A percentile compares a stretch with the other conserved stretches of the same genome.
These are phyloP conservation scores for Geotrichum fermentans DNA, from an alignment of 1,139 yeast species.

Conservation along the genomic window DNA sequence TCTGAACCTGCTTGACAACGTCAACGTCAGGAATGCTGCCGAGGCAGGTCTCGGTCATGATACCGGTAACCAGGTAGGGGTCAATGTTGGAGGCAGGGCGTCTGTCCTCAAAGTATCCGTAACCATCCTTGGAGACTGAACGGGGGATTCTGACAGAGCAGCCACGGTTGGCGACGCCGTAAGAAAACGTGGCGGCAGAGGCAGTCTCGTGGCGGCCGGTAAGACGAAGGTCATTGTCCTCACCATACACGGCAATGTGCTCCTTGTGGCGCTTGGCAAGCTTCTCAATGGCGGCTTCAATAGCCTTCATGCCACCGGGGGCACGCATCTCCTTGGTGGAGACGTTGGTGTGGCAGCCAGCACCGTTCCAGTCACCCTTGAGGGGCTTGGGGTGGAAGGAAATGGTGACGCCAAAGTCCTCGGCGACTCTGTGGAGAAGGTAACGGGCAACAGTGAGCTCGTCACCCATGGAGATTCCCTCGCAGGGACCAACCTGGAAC, in stretches of 20 bases:
- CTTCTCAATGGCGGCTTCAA: slow-evolving; percentile 88
- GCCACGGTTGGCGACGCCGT: slow-evolving; percentile 99
- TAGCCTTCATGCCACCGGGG: slow-evolving; percentile 93
- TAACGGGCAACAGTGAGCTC: slow-evolving; percentile 95
- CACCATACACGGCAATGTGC: slow-evolving; percentile 91
- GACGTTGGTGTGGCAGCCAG: slow-evolving; percentile 99
- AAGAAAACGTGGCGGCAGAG: slow-evolving; percentile 79
- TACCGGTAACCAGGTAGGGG: slow-evolving; percentile 97
- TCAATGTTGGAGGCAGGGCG: slow-evolving; percentile 99
- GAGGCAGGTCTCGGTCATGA: slow-evolving; percentile 93
- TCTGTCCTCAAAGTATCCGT: slow-evolving; percentile 98
- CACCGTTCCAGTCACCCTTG: slow-evolving; percentile 99
- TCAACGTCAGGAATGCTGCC: slow-evolving; percentile 95
- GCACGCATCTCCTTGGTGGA: slow-evolving; percentile 87
- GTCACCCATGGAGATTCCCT: slow-evolving; percentile 94
- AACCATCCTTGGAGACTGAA: slow-evolving; percentile 96
- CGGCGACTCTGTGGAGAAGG: slow-evolving; percentile 89
- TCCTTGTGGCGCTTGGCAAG: slow-evolving; percentile 94
- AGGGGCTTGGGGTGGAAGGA: slow-evolving; percentile 99
- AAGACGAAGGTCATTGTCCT: slow-evolving; percentile 90
- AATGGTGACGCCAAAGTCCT: slow-evolving; percentile 96
- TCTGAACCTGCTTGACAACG: slow-evolving; percentile 49
- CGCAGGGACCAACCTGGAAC: slow-evolving; percentile 98
- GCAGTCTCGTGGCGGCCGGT: slow-evolving; percentile 99
- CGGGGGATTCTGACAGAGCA: slow-evolving; percentile 98